phyloP scores from a whole-genome alignment of 2,329 filamentous ascomycete genomes.

The Tolypocladium tropicale region DNA sequence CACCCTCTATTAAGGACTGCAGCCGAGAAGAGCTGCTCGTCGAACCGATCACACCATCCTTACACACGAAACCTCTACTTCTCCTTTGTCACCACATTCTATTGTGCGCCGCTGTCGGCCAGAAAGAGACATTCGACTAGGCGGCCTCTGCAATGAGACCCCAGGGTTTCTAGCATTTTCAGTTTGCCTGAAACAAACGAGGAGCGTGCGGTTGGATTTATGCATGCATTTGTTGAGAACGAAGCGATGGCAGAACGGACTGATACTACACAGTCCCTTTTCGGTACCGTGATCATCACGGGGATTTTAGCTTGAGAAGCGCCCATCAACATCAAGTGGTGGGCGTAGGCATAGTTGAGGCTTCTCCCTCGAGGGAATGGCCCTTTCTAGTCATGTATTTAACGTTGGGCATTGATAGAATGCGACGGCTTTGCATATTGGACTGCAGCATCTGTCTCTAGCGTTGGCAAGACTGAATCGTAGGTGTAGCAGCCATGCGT shows the following conservation, averaged over 20 bases:
- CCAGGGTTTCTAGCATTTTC: neutral
- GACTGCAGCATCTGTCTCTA: neutral
- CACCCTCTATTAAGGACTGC: neutral
- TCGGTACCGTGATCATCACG: neutral
- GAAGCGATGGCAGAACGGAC: neutral
- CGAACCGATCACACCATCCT: neutral
- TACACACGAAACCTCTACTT: neutral
- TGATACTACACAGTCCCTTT: neutral
- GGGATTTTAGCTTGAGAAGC: neutral
- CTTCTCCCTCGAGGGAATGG: neutral
- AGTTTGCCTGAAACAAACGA: neutral
- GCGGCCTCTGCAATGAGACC: neutral
- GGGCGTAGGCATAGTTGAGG: neutral
- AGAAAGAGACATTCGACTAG: neutral
- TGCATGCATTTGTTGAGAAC: neutral
- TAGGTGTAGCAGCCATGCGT: neutral
- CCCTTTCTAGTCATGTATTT: neutral
- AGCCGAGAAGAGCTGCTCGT: neutral
- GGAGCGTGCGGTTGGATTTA: neutral
- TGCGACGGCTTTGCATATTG: neutral
- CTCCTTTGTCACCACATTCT: neutral
- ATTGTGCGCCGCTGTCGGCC: neutral
- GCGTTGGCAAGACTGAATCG: neutral
- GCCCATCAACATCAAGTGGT: neutral
- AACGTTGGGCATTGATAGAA: neutral